Conservation (phyloP, 805 yeast genomes). For the Pichia cephalocereana region DNA sequence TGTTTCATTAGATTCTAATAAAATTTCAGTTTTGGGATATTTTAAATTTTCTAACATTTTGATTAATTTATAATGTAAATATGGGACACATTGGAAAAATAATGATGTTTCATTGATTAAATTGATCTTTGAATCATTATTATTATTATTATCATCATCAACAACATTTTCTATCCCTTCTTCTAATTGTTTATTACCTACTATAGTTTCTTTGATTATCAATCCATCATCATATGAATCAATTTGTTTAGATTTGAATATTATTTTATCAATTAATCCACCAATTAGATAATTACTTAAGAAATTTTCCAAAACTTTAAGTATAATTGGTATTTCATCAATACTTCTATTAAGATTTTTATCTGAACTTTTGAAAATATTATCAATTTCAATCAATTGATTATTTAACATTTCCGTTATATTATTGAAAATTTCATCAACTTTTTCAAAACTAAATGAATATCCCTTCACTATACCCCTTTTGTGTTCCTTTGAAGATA, state of each 20-base stretch:
- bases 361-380: conserved; percentile 15
- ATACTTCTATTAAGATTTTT: conserved; percentile 6
- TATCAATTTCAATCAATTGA: conserved; percentile 22
- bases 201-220: background rate
- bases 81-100: conserved; percentile 30
- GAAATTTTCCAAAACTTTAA: conserved; percentile 27
- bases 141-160: conserved; percentile 21
- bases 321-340: conserved; percentile 27
- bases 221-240: conserved; percentile 12
- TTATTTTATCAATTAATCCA: conserved; percentile 25
- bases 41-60: conserved; percentile 15
- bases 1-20: conserved; percentile 1
- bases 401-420: conserved; percentile 14
- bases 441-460: conserved; percentile 14
- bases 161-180: conserved; percentile 11
- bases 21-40: conserved; percentile 20
- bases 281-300: conserved; percentile 28
- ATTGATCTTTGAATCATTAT: conserved; percentile 16
- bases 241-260: conserved; percentile 27
- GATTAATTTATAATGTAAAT: conserved; percentile 21
- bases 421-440: conserved; percentile 19
- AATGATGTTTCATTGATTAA: conserved; percentile 26
- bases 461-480: conserved; percentile 25
- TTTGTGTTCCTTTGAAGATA: background rate
- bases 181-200: background rate